Percentiles rank a stretch among this genome's conserved stretches.
Evolutionary conservation across 768 basidiomycete genomes (phyloP).

Genomic region (Lactarius pseudohatsudake): DNA sequence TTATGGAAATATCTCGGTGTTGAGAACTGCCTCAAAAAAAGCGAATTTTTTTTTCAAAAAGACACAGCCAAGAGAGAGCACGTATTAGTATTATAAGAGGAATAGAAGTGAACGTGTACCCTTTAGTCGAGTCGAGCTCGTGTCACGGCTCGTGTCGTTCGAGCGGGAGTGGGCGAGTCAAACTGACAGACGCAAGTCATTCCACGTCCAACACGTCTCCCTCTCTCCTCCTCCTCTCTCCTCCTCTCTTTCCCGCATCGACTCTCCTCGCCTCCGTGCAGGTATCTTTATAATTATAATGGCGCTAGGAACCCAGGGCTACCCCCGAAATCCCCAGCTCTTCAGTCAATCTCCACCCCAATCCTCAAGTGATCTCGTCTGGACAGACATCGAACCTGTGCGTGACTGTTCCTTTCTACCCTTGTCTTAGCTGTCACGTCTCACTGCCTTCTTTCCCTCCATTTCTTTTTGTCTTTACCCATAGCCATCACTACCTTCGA

Average conservation of each 20-base stretch:
- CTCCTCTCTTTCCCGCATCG: too few species aligned
- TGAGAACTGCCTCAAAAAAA: neutral
- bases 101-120: neutral
- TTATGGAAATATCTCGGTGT: slow-evolving; percentile 9
- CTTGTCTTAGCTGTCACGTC: neutral
- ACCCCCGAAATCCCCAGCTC: slow-evolving; percentile 19
- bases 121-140: neutral
- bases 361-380: slow-evolving; percentile 11
- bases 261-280: neutral
- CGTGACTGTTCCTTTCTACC: slow-evolving; percentile 6
- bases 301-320: slow-evolving; percentile 25
- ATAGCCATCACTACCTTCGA: slow-evolving; percentile 48
- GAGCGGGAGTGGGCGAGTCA: neutral
- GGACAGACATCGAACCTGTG: slow-evolving; percentile 29
- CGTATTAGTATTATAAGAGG: neutral
- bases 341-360: slow-evolving; percentile 19
- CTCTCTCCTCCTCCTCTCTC: neutral
- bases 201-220: slow-evolving; percentile 6
- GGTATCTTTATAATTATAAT: neutral
- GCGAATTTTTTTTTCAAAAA: neutral
- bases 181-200: slow-evolving; percentile 1
- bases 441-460: neutral
- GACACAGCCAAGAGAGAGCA: neutral
- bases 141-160: neutral
- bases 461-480: slow-evolving; percentile 5